Percentiles rank a stretch among this genome's conserved stretches.
These are phyloP conservation scores for Neocallimastix lanati DNA, from an alignment of 192 early-diverging fungal genomes.

Conservation along the genomic window DNA sequence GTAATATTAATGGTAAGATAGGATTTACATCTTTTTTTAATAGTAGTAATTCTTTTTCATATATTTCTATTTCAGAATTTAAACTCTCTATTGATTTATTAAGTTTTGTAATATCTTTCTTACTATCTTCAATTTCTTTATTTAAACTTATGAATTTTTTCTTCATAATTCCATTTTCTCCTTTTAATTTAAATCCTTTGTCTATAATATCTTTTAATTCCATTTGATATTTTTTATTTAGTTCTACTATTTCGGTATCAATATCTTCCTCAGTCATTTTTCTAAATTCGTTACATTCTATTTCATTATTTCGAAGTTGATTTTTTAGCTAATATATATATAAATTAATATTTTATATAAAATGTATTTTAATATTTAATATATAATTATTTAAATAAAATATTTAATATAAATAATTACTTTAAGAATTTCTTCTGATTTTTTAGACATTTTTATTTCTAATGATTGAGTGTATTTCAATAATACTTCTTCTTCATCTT, in stretches of 20 bases:
- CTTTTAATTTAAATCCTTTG: conserved; percentile 13
- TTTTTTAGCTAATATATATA: background rate
- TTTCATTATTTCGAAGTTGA: background rate
- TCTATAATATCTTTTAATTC: conserved; percentile 17
- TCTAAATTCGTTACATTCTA: conserved; percentile 12
- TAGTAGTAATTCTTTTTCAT: conserved; percentile 27
- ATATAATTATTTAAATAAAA: too few species aligned
- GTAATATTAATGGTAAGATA: too few species aligned
- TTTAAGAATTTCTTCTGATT: conserved; percentile 20
- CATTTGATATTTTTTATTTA: conserved; percentile 17
- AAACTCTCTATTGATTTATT: conserved; percentile 16
- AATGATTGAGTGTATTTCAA: conserved; percentile 13
- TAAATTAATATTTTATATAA: too few species aligned
- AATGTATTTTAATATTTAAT: too few species aligned
- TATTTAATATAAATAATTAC: conserved; percentile 11
- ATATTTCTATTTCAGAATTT: conserved; percentile 14
- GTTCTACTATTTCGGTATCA: conserved; percentile 18
- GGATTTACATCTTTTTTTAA: conserved; percentile 19
- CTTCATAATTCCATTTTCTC: conserved; percentile 24
- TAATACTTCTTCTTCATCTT: conserved; percentile 8
- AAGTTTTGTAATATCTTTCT: conserved; percentile 17
- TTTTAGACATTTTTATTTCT: conserved; percentile 16
- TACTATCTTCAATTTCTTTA: conserved; percentile 28
- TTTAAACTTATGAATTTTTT: conserved; percentile 13
- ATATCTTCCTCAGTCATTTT: conserved; percentile 11